Evolutionary conservation across 179 eudicot species (phyloP).

Genomic region (Heliamphora pulchella): DNA sequence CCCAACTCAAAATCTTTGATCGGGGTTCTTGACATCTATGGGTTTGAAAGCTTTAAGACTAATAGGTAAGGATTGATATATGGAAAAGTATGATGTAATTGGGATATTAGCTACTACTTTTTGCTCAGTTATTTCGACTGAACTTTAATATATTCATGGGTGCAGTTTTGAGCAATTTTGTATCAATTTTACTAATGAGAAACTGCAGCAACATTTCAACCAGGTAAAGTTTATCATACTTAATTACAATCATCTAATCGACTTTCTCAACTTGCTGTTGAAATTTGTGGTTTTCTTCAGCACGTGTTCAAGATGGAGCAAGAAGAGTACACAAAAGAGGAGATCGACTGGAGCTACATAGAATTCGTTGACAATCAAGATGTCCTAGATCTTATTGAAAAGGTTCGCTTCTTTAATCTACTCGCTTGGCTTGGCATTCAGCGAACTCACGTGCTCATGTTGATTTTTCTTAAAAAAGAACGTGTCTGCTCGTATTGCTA

Average conservation of each 20-base stretch:
- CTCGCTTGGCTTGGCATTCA: slow-evolving; percentile 7
- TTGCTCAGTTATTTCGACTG: background rate
- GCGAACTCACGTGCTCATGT: background rate
- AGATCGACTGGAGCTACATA: slow-evolving; percentile 76
- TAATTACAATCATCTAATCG: background rate
- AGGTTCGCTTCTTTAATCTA: slow-evolving; percentile 34
- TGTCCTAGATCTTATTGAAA: slow-evolving; percentile 80
- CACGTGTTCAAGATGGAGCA: slow-evolving; percentile 83
- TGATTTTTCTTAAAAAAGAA: too few relatives aligned
- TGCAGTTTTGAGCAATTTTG: slow-evolving; percentile 81
- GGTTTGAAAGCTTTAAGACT: slow-evolving; percentile 81
- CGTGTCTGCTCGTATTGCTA: background rate
- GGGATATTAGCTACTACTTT: slow-evolving; percentile 8
- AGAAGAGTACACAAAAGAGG: slow-evolving; percentile 73
- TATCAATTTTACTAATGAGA: slow-evolving; percentile 71
- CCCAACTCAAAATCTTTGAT: slow-evolving; percentile 62
- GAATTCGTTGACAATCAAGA: slow-evolving; percentile 84
- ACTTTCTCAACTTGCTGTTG: slow-evolving; percentile 5
- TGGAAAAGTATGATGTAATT: slow-evolving; percentile 4
- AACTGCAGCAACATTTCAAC: slow-evolving; percentile 77
- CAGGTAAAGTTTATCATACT: slow-evolving; percentile 33
- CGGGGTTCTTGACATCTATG: slow-evolving; percentile 88
- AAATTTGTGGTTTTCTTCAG: slow-evolving; percentile 35
- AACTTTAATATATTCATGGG: slow-evolving; percentile 12
- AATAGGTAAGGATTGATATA: slow-evolving; percentile 46